A percentile compares a stretch with the other conserved stretches of the same genome.
These are phyloP conservation scores for Candida takata DNA, from an alignment of 805 yeast genomes.

Conservation along the genomic window DNA sequence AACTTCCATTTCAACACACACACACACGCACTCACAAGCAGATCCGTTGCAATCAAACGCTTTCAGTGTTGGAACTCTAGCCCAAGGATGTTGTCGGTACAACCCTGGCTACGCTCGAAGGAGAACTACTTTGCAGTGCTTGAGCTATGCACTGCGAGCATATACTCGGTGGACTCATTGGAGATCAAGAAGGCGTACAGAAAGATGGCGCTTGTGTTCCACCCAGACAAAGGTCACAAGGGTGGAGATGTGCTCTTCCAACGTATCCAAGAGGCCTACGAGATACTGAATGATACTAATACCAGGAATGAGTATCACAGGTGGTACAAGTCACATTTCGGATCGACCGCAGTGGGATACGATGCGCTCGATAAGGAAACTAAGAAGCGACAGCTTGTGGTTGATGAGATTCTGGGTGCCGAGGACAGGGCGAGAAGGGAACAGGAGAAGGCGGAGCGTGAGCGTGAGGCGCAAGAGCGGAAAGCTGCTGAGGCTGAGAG, in stretches of 20 bases:
- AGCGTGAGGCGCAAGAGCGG: slow-evolving; percentile 1
- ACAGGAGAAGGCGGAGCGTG: slow-evolving; percentile 1
- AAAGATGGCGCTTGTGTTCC: slow-evolving; percentile 59
- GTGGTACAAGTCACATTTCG: slow-evolving; percentile 14
- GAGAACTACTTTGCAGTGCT: slow-evolving; percentile 51
- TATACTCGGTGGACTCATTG: slow-evolving; percentile 26
- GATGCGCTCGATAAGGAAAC: slow-evolving; percentile 4
- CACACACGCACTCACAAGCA: no score
- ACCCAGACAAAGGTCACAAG: slow-evolving; percentile 65
- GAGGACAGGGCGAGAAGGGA: slow-evolving; percentile 1
- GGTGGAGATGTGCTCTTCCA: slow-evolving; percentile 15
- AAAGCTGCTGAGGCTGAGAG: slow-evolving; percentile 1
- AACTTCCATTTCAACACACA: background rate
- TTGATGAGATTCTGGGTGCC: background rate
- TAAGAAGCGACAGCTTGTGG: background rate
- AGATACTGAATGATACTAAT: slow-evolving; percentile 4
- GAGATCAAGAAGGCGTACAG: slow-evolving; percentile 71
- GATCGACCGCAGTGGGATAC: slow-evolving; percentile 5
- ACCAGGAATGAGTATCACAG: slow-evolving; percentile 8
- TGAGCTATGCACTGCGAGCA: slow-evolving; percentile 44
- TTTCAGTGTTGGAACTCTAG: no score
- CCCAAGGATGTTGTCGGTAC: no score
- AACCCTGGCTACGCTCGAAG: slow-evolving; percentile 1
- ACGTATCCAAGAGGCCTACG: slow-evolving; percentile 12
- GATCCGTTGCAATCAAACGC: no score